phyloP scores from a whole-genome alignment of 2,329 filamentous ascomycete genomes.

The Xylaria sp. region DNA sequence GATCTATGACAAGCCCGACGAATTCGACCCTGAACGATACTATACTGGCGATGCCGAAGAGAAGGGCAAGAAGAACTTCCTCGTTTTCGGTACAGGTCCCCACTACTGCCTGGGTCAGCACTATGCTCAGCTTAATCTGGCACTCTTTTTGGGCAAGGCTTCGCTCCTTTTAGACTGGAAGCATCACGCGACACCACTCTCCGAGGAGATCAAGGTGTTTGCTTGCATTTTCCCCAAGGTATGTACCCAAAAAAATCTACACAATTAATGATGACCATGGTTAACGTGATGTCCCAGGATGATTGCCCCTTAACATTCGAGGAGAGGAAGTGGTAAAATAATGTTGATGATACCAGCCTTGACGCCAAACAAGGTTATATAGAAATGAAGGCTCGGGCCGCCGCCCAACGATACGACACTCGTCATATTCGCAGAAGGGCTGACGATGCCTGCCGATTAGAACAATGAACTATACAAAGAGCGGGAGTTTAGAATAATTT shows the following conservation, averaged over 20 bases:
- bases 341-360: slow-evolving; percentile 12
- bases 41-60: slow-evolving; percentile 89
- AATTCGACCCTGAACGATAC: slow-evolving; percentile 91
- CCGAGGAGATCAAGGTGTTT: slow-evolving; percentile 98
- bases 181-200: slow-evolving; percentile 83
- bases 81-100: slow-evolving; percentile 94
- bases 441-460: slow-evolving; percentile 11
- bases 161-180: slow-evolving; percentile 88
- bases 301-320: slow-evolving; percentile 83
- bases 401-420: slow-evolving; percentile 8
- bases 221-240: slow-evolving; percentile 98
- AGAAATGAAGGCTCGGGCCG: slow-evolving; percentile 18
- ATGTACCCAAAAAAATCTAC: slow-evolving; percentile 52
- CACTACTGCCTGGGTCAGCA: slow-evolving; percentile 97
- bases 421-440: slow-evolving; percentile 13
- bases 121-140: slow-evolving; percentile 90
- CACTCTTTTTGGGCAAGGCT: slow-evolving; percentile 89
- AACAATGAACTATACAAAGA: slow-evolving; percentile 24
- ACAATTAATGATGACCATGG: slow-evolving; percentile 20
- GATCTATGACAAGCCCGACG: slow-evolving; percentile 88
- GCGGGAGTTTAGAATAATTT: slow-evolving; percentile 39
- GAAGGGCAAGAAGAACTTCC: slow-evolving; percentile 89
- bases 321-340: slow-evolving; percentile 60
- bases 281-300: slow-evolving; percentile 66
- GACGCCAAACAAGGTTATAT: slow-evolving; percentile 12